Percentiles rank a stretch among this genome's conserved stretches.
Conservation (phyloP, 2,329 filamentous ascomycete genomes). For the Calcarisporium arbuscula region DNA sequence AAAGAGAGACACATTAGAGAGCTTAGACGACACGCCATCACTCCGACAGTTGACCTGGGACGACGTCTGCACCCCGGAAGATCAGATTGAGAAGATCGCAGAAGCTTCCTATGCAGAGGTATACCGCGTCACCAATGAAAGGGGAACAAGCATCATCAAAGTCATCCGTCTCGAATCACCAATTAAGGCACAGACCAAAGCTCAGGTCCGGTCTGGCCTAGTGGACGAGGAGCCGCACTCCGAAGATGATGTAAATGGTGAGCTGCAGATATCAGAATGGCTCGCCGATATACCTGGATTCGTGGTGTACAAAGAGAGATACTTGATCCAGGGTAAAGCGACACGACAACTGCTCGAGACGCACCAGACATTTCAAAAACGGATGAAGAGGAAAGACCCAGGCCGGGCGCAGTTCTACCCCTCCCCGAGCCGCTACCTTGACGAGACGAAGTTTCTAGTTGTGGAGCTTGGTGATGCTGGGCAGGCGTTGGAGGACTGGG, state of each 20-base stretch:
- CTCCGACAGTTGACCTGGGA: conserved; percentile 47
- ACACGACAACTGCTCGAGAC: conserved; percentile 49
- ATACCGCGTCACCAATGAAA: conserved; percentile 53
- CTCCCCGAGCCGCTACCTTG: conserved; percentile 52
- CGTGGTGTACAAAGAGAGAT: conserved; percentile 59
- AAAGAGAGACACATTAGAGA: conserved; percentile 8
- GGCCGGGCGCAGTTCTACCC: conserved; percentile 56
- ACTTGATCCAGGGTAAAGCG: conserved; percentile 51
- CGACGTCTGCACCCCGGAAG: conserved; percentile 48
- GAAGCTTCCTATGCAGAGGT: conserved; percentile 63
- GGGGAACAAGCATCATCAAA: conserved; percentile 60
- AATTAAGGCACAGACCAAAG: conserved; percentile 51
- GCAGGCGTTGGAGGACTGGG: conserved; percentile 51
- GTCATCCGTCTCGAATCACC: conserved; percentile 54
- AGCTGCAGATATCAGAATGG: conserved; percentile 58
- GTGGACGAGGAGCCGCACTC: conserved; percentile 54
- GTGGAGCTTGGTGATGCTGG: conserved; percentile 60
- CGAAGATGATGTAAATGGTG: conserved; percentile 49
- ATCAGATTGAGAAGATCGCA: conserved; percentile 55
- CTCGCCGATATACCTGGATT: conserved; percentile 59
- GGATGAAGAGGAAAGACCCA: conserved; percentile 48
- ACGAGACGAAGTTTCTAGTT: conserved; percentile 52
- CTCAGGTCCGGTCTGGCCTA: conserved; percentile 45
- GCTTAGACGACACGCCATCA: conserved; percentile 11
- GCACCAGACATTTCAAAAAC: conserved; percentile 51